Conservation (phyloP, 345 rosid species). For the Carallia brachiata region DNA sequence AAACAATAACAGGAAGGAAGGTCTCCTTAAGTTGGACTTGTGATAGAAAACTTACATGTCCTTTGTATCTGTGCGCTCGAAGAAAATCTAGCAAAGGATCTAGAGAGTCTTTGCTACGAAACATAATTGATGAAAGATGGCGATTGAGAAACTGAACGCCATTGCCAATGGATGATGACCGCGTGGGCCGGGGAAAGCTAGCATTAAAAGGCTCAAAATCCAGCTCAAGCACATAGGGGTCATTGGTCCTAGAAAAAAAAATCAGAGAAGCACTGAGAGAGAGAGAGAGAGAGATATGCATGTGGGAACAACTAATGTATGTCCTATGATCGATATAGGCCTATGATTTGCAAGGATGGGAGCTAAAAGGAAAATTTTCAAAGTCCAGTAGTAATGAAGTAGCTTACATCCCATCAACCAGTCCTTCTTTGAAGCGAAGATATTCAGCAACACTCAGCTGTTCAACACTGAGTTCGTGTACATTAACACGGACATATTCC, state of each 20-base stretch:
- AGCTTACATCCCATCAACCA: conserved; percentile 74
- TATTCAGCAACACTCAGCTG: conserved; percentile 75
- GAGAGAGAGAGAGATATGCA: not conserved
- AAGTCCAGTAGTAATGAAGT: not conserved
- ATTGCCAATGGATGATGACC: conserved; percentile 95
- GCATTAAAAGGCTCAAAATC: conserved; percentile 98
- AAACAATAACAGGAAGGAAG: not conserved
- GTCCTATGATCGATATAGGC: not conserved
- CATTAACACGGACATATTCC: conserved; percentile 95
- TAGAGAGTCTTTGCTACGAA: conserved; percentile 82
- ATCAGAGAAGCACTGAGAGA: not conserved
- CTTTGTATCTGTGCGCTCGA: conserved; percentile 75
- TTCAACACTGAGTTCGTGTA: conserved; percentile 78
- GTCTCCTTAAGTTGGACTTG: not conserved
- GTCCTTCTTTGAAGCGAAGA: conserved; percentile 86
- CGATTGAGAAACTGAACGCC: conserved; percentile 98
- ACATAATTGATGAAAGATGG: conserved; percentile 93
- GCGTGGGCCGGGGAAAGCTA: conserved; percentile 70
- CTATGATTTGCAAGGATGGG: not conserved
- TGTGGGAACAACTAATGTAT: not conserved
- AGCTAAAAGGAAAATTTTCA: not conserved
- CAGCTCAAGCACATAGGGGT: conserved; percentile 76
- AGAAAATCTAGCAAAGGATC: conserved; percentile 90
- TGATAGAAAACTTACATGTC: conserved; percentile 60
- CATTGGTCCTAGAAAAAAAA: conserved; percentile 31